Evolutionary conservation across 2,329 filamentous ascomycete species (phyloP), one percentile per base, ranked within the genome.

Genomic region (Apiospora aurea): DNA sequence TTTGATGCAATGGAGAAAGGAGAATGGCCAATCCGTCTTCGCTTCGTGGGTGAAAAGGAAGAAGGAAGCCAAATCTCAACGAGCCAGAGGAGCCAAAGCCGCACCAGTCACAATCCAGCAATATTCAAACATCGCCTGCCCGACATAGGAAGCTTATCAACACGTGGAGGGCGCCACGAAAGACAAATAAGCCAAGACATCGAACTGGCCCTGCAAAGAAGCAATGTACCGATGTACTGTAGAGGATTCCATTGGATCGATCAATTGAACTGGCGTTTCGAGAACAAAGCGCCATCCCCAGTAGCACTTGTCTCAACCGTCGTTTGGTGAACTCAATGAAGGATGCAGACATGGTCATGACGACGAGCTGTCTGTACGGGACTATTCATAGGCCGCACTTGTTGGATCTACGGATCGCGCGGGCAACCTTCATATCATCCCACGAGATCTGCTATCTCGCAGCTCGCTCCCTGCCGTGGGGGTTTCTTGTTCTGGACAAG

Each of bases 81-180:
- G 53, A 64, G 34, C 29, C 57, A 64, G 41, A n/a, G 53, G 53
- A 64, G 34, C 29, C 57, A 64, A 64, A 64, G 57, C 57, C 57
- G 57, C 29, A 64, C 57, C 57, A 64, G 57, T 64, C 57, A 64
- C 41, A 18, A 41, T n/a, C 57, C 57, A 64, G 18, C 57, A 64
- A 41, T n/a, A 24, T 41, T 38, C 18, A n/a, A 41, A 64, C 34
- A 29, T 64, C 34, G 34, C 34, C 34, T 64, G 34, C 18, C 34
- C 57, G 57, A 34, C 57, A 64, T 64, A 21, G 49, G 67, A 41
- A 49, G 44, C 67, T 69, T 69, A 69, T 69, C 67, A 69, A 49
- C 67, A 69, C 67, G 67, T 69, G 67, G 67, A 24, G 38, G 44
- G 44, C 57, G 57, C 57, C 57, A 41, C 57, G 57, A 21, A 13